Conservation (phyloP, 176 grass and related monocot species). For the Cymbopogon citratus region DNA sequence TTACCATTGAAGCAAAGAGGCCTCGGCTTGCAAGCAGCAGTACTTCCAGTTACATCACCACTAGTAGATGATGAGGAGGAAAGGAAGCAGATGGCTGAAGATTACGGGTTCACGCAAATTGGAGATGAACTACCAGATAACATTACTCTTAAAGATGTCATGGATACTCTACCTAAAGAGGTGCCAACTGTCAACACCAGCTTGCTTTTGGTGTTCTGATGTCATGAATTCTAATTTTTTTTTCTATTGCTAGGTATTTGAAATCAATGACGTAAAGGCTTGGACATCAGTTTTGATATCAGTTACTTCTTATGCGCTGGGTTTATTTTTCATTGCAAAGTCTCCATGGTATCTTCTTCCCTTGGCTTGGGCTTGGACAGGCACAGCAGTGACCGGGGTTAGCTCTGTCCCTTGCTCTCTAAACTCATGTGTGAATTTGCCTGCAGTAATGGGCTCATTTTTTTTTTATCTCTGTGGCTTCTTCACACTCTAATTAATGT, state of each 20-base stretch:
- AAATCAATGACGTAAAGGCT: constrained; percentile 72
- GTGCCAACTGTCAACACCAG: constrained; percentile 24
- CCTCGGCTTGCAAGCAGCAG: constrained; percentile 41
- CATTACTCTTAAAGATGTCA: constrained; percentile 77
- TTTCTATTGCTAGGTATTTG: constrained; percentile 65
- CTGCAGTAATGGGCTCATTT: background rate
- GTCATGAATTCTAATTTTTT: constrained; percentile 6
- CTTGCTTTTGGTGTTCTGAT: constrained; percentile 2
- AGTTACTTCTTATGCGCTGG: constrained; percentile 70
- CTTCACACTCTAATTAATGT: constrained; percentile 30
- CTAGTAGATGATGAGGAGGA: constrained; percentile 44
- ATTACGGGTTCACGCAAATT: constrained; percentile 85
- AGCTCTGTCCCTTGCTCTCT: constrained; percentile 12
- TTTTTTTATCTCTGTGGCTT: constrained; percentile 9
- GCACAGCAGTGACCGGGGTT: constrained; percentile 90
- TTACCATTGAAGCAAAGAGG: constrained; percentile 24
- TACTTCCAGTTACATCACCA: constrained; percentile 30
- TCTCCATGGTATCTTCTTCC: constrained; percentile 92
- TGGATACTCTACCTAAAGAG: constrained; percentile 91
- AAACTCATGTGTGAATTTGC: constrained; percentile 1
- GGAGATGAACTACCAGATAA: constrained; percentile 73
- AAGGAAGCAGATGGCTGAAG: constrained; percentile 64
- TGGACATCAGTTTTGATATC: constrained; percentile 92
- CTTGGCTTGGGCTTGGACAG: constrained; percentile 94
- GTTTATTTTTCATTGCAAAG: constrained; percentile 79